These are phyloP conservation scores for Cytospora mali DNA, from an alignment of 2,329 filamentous ascomycete genomes.

Conservation along the genomic window DNA sequence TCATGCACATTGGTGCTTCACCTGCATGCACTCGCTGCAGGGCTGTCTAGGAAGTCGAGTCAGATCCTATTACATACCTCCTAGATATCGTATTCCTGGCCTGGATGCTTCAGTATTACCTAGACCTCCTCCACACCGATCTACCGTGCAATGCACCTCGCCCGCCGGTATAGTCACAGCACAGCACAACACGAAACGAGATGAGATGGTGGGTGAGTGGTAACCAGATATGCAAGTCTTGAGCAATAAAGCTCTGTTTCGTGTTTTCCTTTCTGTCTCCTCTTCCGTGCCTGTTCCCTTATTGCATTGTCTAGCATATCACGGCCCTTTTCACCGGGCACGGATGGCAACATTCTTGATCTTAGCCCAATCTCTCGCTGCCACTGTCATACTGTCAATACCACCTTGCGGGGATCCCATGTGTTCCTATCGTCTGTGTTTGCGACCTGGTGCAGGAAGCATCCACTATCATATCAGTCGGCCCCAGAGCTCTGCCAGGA, in stretches of 20 bases:
- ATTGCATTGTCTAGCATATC: background rate
- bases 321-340: background rate
- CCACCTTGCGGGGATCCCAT: conserved; percentile 22
- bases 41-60: background rate
- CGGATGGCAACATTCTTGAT: background rate
- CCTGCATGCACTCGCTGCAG: background rate
- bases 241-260: background rate
- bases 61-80: background rate
- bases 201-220: background rate
- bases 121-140: background rate
- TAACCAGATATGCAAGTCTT: background rate
- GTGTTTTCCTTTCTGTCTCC: background rate
- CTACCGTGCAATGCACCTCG: background rate
- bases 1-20: background rate
- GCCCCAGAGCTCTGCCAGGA: conserved; percentile 18
- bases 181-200: background rate
- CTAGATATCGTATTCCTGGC: background rate
- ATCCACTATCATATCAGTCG: conserved; percentile 18
- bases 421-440: conserved; percentile 11
- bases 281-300: background rate
- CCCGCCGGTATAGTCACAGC: background rate
- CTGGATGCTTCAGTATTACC: background rate
- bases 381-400: conserved; percentile 11
- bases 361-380: conserved; percentile 7
- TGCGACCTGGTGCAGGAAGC: background rate